phyloP scores from a whole-genome alignment of 192 early-diverging fungal genomes.

The Entophlyctis luteolus region DNA sequence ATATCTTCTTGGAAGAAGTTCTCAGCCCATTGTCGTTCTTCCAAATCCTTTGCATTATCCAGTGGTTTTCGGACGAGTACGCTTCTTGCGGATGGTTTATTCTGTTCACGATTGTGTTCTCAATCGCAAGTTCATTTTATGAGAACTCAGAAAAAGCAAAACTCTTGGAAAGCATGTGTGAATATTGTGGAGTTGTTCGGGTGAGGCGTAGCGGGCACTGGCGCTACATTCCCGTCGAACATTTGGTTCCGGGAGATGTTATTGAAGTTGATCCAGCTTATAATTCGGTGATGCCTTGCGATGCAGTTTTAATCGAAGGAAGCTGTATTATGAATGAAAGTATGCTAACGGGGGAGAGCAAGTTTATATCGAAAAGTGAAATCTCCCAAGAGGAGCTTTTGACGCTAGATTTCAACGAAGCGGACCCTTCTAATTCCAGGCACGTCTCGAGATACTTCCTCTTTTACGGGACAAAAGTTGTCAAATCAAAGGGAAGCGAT shows the following conservation, averaged over 20 bases:
- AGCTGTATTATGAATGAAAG: conserved; percentile 97
- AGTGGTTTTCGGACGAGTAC: conserved; percentile 85
- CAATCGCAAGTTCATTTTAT: conserved; percentile 71
- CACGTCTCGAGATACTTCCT: conserved; percentile 82
- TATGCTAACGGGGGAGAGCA: conserved; percentile 96
- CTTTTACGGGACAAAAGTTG: conserved; percentile 88
- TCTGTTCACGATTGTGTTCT: conserved; percentile 76
- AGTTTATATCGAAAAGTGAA: conserved; percentile 88
- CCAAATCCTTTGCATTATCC: conserved; percentile 51
- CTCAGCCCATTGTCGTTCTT: conserved; percentile 59
- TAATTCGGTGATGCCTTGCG: conserved; percentile 71
- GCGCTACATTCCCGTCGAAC: conserved; percentile 54
- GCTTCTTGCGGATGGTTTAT: conserved; percentile 94
- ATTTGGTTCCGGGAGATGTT: conserved; percentile 95
- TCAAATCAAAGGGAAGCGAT: conserved; percentile 63
- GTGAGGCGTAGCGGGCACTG: conserved; percentile 61
- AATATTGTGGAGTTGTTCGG: conserved; percentile 74
- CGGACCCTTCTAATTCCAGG: conserved; percentile 65
- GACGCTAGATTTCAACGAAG: conserved; percentile 58
- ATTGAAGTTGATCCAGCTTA: conserved; percentile 60
- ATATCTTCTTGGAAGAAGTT: conserved; percentile 51
- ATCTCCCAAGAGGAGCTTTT: conserved; percentile 62
- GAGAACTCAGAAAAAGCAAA: conserved; percentile 73
- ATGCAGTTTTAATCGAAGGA: conserved; percentile 85
- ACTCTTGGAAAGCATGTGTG: conserved; percentile 82